These are phyloP conservation scores for Psidium guajava DNA, from an alignment of 345 rosid genomes.

Conservation along the genomic window DNA sequence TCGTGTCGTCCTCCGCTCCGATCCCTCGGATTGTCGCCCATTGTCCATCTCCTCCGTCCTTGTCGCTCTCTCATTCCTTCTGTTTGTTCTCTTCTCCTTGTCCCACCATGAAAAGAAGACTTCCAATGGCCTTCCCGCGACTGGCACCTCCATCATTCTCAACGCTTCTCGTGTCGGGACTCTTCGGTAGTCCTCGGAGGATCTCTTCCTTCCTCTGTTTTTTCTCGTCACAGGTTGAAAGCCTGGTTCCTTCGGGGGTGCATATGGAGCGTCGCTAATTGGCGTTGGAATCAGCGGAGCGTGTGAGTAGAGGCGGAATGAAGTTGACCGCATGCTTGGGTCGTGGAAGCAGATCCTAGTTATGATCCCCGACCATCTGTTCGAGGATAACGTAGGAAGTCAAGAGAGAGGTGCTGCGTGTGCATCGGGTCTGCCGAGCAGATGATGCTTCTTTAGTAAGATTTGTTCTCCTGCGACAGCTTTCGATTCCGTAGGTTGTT, in stretches of 20 bases:
- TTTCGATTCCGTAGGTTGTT: neutral
- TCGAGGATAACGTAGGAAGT: neutral
- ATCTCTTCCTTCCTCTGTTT: neutral
- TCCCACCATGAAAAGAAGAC: neutral
- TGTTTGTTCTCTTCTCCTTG: constrained; percentile 3
- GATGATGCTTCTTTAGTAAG: neutral
- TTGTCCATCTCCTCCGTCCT: constrained; percentile 9
- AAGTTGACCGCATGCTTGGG: neutral
- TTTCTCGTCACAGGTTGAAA: neutral
- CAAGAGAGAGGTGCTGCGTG: neutral
- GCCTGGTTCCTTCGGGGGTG: neutral
- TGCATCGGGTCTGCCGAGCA: too few relatives aligned
- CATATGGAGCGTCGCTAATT: neutral
- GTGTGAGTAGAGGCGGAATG: neutral
- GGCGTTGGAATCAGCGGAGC: neutral
- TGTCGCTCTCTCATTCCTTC: neutral
- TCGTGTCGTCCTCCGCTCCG: constrained; percentile 4
- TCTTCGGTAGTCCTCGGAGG: neutral
- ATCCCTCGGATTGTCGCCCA: neutral
- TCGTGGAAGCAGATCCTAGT: neutral
- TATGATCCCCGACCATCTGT: neutral
- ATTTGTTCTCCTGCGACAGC: neutral
- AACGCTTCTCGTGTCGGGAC: neutral
- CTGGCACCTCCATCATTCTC: neutral
- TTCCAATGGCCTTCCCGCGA: constrained; percentile 3